phyloP scores from a whole-genome alignment of 129 eudicot species.

The Flaveria ramosissima region DNA sequence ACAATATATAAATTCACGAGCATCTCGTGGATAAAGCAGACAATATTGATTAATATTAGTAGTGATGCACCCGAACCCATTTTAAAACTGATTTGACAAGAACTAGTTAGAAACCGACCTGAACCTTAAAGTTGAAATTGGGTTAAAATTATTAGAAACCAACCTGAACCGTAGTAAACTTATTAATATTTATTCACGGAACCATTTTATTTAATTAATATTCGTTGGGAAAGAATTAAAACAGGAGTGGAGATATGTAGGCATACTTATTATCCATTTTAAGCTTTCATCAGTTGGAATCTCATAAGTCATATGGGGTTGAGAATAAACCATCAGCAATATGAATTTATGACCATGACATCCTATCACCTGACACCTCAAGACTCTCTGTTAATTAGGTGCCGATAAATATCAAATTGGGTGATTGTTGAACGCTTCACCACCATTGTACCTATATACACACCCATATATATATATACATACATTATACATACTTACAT shows the following conservation, averaged over 20 bases:
- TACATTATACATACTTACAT: no score
- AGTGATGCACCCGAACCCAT: no score
- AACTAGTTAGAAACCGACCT: no score
- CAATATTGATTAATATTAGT: no score
- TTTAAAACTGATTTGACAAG: no score
- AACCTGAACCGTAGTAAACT: background rate
- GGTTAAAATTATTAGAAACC: no score
- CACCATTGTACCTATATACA: slow-evolving; percentile 22
- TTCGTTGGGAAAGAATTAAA: slow-evolving; percentile 24
- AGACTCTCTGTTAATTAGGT: slow-evolving; percentile 28
- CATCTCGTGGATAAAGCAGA: no score
- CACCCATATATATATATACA: slow-evolving; percentile 4
- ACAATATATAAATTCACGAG: no score
- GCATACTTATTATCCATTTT: slow-evolving; percentile 37
- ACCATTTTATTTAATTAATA: slow-evolving; percentile 2
- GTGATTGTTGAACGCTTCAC: slow-evolving; percentile 28
- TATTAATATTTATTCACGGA: background rate
- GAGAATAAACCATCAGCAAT: slow-evolving; percentile 30
- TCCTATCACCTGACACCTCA: slow-evolving; percentile 37
- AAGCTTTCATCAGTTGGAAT: slow-evolving; percentile 41
- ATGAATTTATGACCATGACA: slow-evolving; percentile 31
- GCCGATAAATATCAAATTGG: slow-evolving; percentile 29
- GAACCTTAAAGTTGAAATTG: no score
- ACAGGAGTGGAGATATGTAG: slow-evolving; percentile 15
- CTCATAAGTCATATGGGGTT: slow-evolving; percentile 30